Evolutionary conservation across 169 alveolate species (phyloP).

Genomic region (Plasmodium reichenowi): DNA sequence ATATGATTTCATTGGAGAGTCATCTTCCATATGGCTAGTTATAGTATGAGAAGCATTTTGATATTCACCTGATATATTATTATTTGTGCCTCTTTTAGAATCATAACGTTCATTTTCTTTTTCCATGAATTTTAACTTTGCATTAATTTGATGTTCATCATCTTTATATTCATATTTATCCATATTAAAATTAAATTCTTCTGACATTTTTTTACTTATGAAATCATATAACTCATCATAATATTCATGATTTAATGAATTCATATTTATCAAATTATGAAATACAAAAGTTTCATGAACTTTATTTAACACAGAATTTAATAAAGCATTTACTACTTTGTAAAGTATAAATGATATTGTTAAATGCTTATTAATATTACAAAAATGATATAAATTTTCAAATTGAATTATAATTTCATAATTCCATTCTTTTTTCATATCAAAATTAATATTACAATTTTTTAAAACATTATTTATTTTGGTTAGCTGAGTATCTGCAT

Average conservation of each 20-base stretch:
- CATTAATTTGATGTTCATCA: conserved; percentile 63
- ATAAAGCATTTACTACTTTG: conserved; percentile 69
- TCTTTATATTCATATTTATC: conserved; percentile 44
- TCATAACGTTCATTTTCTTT: not conserved
- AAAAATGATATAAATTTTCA: conserved; percentile 85
- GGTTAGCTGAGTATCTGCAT: not conserved
- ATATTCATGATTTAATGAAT: conserved; percentile 76
- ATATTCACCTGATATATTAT: not conserved
- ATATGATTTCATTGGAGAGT: not conserved
- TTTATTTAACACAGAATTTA: conserved; percentile 41
- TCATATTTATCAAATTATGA: conserved; percentile 72
- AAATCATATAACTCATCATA: conserved; percentile 57
- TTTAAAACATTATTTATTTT: conserved; percentile 32
- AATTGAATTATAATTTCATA: conserved; percentile 90
- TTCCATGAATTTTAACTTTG: conserved; percentile 27
- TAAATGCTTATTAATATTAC: conserved; percentile 74
- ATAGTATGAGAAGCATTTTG: not conserved
- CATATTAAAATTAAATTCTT: conserved; percentile 16
- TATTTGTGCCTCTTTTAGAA: not conserved
- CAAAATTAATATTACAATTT: conserved; percentile 47
- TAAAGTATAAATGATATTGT: conserved; percentile 39
- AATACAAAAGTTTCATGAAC: conserved; percentile 30
- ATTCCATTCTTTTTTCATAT: conserved; percentile 81
- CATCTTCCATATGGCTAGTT: not conserved
- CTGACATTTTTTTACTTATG: conserved; percentile 25